Evolutionary conservation across 305 asterid species (phyloP).

Genomic region (Solanum hybrid): DNA sequence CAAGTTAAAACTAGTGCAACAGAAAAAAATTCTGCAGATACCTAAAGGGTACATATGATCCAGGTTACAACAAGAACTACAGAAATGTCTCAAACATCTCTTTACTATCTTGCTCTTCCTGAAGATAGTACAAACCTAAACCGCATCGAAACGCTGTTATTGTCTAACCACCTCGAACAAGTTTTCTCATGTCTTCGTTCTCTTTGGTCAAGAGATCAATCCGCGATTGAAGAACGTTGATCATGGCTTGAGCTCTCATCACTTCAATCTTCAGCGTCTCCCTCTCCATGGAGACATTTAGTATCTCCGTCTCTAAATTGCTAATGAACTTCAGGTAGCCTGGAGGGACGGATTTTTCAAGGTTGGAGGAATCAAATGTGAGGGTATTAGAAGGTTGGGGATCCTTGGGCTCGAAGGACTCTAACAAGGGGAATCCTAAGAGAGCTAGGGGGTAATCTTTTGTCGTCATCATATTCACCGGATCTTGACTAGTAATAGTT

Average conservation of each 20-base stretch:
- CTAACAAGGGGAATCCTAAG: conserved; percentile 45
- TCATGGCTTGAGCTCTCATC: conserved; percentile 78
- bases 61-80: background rate
- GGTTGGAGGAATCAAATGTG: conserved; percentile 51
- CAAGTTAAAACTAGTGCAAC: background rate
- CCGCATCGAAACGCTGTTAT: background rate
- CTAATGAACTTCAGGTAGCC: conserved; percentile 59
- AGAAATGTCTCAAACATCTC: background rate
- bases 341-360: conserved; percentile 72
- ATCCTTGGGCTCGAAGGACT: conserved; percentile 30
- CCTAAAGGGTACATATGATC: background rate
- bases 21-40: background rate
- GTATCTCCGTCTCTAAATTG: conserved; percentile 56
- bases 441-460: conserved; percentile 21
- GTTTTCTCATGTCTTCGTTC: conserved; percentile 35
- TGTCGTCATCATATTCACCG: conserved; percentile 38
- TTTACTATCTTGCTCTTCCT: background rate
- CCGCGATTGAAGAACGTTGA: conserved; percentile 58
- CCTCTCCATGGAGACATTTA: conserved; percentile 59
- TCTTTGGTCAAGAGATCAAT: conserved; percentile 38
- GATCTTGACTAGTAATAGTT: conserved; percentile 50
- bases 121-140: conserved; percentile 3
- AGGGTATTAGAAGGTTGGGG: conserved; percentile 13
- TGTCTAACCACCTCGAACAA: conserved; percentile 17
- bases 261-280: conserved; percentile 66